Evolutionary conservation across 2,329 filamentous ascomycete species (phyloP).

Genomic region (Fusarium secorum): DNA sequence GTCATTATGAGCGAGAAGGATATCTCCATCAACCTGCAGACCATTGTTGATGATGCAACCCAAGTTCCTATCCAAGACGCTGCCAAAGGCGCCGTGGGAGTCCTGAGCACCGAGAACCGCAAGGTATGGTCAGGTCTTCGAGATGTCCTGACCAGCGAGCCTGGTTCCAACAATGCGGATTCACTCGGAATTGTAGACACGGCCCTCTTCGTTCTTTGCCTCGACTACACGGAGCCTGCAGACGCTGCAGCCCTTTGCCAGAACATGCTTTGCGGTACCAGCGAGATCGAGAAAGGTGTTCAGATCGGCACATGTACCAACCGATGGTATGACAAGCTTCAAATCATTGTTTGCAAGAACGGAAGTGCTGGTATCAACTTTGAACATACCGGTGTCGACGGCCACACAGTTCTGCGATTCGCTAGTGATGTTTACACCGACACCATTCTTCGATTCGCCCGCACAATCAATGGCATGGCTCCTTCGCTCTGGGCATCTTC

Average conservation of each 20-base stretch:
- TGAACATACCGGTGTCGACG: slow-evolving; percentile 97
- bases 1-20: slow-evolving; percentile 98
- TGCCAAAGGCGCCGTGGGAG: slow-evolving; percentile 92
- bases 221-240: slow-evolving; percentile 89
- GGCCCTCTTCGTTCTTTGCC: slow-evolving; percentile 87
- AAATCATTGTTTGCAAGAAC: slow-evolving; percentile 99
- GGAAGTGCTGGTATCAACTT: slow-evolving; percentile 99
- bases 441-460: slow-evolving; percentile 93
- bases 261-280: slow-evolving; percentile 98
- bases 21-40: slow-evolving; percentile 87
- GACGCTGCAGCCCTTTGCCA: slow-evolving; percentile 87
- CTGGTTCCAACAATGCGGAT: slow-evolving; percentile 92
- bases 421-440: slow-evolving; percentile 97
- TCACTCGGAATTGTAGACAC: slow-evolving; percentile 96
- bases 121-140: slow-evolving; percentile 94
- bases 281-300: slow-evolving; percentile 87
- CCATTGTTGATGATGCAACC: slow-evolving; percentile 88
- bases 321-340: slow-evolving; percentile 98
- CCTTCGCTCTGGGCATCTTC: slow-evolving; percentile 90
- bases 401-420: slow-evolving; percentile 94
- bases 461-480: slow-evolving; percentile 92
- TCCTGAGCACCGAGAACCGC: slow-evolving; percentile 94
- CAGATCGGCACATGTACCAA: slow-evolving; percentile 98
- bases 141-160: slow-evolving; percentile 85
- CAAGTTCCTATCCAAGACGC: slow-evolving; percentile 92